Evolutionary conservation across 1,139 yeast species (phyloP), one percentile per base, ranked within the genome.

Genomic region (Blastobotrys malaysiensis): DNA sequence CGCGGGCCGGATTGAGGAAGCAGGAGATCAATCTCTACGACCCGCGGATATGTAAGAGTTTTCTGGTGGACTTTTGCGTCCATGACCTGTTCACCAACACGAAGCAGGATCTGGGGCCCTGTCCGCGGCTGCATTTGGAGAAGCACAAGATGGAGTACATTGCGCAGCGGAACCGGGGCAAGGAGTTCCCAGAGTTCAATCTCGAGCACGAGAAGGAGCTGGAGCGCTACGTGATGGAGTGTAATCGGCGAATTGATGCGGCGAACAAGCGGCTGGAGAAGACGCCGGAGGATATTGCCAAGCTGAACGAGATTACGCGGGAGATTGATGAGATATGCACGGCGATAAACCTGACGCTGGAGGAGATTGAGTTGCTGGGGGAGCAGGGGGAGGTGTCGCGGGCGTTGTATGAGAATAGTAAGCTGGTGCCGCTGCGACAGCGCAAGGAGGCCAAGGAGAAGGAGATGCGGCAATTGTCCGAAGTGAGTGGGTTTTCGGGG

Each of bases 61-160:
- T 84, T 67, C 69, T 93, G 14, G 89, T 89, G 6, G 97, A 95
- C 1, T 80, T 81, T n/a, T 91, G 98, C 64, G 95, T 96, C 0
- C 88, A 87, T 68, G 97, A 90, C 63, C 69, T 91, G 55, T 86
- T 91, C 65, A 79, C 79, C 14, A 89, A 89, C 5, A 88, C 97
- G 14, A 90, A 89, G 68, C 88, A 87, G 65, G 90, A 87, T 66
- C 69, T 88, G 57, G 97, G 97, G 0, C 78, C 78, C 55, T 91
- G 98, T 67, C 89, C 91, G 1, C 81, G 78, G 61, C 72, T 85
- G 21, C 98, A 91, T 68, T 69, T 83, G 43, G 93, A 88, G 62
- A 86, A 86, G 61, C 83, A 85, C 65, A 86, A 83, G 67, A 68
- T 88, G 45, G 85, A 88, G 61, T 91, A 87, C 64, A 86, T 74